Percentiles rank a stretch among this genome's conserved stretches.
These are phyloP conservation scores for Pseudocercospora macadamiae DNA, from an alignment of 2,329 filamentous ascomycete species.

Conservation along the genomic window DNA sequence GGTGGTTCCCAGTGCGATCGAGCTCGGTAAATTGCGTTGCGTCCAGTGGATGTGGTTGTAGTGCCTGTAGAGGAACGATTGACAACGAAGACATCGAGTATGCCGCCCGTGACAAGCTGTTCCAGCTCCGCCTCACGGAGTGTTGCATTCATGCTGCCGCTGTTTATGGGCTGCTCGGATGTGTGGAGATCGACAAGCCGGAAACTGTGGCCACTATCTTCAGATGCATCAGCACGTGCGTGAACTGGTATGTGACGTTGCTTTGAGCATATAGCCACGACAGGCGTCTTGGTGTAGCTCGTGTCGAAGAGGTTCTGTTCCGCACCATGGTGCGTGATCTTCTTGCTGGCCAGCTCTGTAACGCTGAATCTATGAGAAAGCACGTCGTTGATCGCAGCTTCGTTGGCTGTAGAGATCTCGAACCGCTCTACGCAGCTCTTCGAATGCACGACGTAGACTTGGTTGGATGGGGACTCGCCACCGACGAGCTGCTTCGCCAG, in stretches of 20 bases:
- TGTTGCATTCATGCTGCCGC: constrained; percentile 25
- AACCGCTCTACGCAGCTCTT: constrained; percentile 28
- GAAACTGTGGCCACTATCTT: constrained; percentile 9
- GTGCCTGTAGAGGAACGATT: constrained; percentile 21
- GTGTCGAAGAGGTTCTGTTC: constrained; percentile 4
- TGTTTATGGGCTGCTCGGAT: constrained; percentile 34
- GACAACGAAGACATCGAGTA: constrained; percentile 36
- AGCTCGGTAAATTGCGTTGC: constrained; percentile 33
- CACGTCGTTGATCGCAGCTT: constrained; percentile 11
- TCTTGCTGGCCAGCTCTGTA: constrained; percentile 15
- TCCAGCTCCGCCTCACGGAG: constrained; percentile 27
- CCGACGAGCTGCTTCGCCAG: constrained; percentile 32
- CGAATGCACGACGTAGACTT: constrained; percentile 27
- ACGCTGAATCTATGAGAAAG: constrained; percentile 11
- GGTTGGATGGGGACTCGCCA: constrained; percentile 15
- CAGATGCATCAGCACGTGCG: constrained; percentile 16
- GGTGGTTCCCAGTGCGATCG: constrained; percentile 35
- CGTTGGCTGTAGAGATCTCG: constrained; percentile 9
- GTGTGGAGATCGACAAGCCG: constrained; percentile 36
- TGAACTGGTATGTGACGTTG: constrained; percentile 24
- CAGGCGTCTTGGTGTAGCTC: constrained; percentile 18
- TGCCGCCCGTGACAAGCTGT: constrained; percentile 26
- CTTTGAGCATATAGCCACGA: constrained; percentile 28
- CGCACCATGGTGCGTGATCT: constrained; percentile 19
- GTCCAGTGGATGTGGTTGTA: constrained; percentile 19